Evolutionary conservation across 75 land plant species (phyloP).

Genomic region (Cryptomeria japonica): DNA sequence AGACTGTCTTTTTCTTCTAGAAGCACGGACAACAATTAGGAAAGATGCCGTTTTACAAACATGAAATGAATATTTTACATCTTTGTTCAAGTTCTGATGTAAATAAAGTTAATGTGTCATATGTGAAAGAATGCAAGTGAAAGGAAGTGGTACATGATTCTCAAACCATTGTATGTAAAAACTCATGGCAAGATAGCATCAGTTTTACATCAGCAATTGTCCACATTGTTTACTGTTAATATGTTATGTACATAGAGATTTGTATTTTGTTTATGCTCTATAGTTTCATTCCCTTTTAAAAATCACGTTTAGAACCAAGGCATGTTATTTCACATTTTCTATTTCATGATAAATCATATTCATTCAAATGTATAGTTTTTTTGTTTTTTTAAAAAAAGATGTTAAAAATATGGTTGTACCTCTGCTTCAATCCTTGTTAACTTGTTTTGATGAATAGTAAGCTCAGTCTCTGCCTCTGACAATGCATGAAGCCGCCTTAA

Average conservation of each 20-base stretch:
- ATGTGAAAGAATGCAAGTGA: background rate
- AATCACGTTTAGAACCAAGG: background rate
- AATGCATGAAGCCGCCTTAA: slow-evolving; percentile 79
- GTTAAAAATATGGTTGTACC: slow-evolving; percentile 27
- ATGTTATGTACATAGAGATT: background rate
- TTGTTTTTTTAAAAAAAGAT: background rate
- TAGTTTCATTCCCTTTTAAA: background rate
- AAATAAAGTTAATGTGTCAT: background rate
- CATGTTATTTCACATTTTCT: background rate
- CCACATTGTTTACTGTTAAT: no score
- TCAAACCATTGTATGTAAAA: no score
- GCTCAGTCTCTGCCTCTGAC: slow-evolving; percentile 75
- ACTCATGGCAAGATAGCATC: no score
- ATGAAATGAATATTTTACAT: no score
- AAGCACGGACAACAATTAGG: no score
- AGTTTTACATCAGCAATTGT: background rate
- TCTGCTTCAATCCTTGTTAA: slow-evolving; percentile 77
- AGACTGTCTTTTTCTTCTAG: background rate
- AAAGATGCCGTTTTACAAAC: no score
- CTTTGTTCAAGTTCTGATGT: background rate
- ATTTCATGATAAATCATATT: background rate
- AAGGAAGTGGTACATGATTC: no score
- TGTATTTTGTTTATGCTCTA: background rate
- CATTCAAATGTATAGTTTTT: background rate
- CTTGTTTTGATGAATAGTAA: slow-evolving; percentile 60